These are phyloP conservation scores for Hyphopichia buzzinii DNA, from an alignment of 1,139 yeast species.

Conservation along the genomic window DNA sequence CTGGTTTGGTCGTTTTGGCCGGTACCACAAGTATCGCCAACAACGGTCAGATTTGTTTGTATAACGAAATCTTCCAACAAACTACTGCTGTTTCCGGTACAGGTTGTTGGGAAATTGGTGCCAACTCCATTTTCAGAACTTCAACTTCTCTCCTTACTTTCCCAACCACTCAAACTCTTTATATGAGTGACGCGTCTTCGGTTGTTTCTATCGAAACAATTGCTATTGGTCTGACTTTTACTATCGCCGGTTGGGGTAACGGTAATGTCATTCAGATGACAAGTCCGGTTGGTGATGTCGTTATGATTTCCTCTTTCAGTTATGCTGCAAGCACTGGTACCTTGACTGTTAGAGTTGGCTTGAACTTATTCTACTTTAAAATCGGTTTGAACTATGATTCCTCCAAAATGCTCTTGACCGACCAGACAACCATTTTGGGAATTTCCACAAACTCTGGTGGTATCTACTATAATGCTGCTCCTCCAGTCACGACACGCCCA, in stretches of 20 bases:
- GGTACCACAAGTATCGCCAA: conserved; percentile 18
- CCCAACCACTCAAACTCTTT: conserved; percentile 20
- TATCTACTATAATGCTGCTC: conserved; percentile 15
- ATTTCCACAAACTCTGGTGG: conserved; percentile 7
- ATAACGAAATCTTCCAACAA: conserved; percentile 22
- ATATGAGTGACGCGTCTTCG: conserved; percentile 18
- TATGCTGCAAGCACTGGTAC: conserved; percentile 19
- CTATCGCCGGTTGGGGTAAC: conserved; percentile 31
- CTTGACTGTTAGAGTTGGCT: conserved; percentile 10
- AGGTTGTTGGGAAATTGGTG: conserved; percentile 29
- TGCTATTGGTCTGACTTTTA: conserved; percentile 18
- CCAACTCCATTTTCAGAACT: conserved; percentile 17
- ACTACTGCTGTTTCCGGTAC: conserved; percentile 22
- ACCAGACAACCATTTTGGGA: conserved; percentile 13
- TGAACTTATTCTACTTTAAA: conserved; percentile 11
- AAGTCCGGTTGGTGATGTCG: conserved; percentile 16
- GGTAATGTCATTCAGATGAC: conserved; percentile 19
- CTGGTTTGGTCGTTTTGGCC: conserved; percentile 14
- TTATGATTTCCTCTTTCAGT: conserved; percentile 12
- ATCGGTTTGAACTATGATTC: conserved; percentile 20
- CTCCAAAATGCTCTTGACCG: conserved; percentile 11
- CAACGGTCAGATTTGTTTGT: conserved; percentile 30
- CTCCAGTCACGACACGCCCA: conserved; percentile 15
- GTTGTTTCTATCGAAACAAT: conserved; percentile 18
- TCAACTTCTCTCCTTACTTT: conserved; percentile 16